Base-by-base conservation (phyloP, 495 filamentous ascomycete species). In the Penicillium bovifimosum region DNA sequence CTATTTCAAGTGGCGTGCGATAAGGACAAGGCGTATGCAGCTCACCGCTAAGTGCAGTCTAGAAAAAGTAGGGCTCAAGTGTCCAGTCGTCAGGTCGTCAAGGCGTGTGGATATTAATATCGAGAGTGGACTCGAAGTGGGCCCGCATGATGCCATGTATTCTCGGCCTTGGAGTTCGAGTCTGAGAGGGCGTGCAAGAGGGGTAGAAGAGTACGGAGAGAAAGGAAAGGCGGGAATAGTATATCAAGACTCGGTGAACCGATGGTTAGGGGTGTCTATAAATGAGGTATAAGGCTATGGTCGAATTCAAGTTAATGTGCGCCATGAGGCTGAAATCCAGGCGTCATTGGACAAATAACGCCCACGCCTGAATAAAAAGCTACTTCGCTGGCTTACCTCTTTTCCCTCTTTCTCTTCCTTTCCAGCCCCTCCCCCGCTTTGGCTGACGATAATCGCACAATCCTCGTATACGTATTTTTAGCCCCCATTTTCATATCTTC, bases 321-420 rank as follows among this genome's bases (percentile, higher is more conserved):
- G 44, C 47, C 47, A 41, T 50, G 48, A 50, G 48, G 48, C 48
- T 50, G 48, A 50, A 50, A 14, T 33, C 18, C 28, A 33, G 18
- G 9, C 8, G 11, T 10, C 24, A 36, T 20, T 16, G 36, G 26
- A 35, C 16, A 17, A 27, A 48, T 48, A 33, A 48, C 46, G 41
- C 41, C 41, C 27, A 43, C 27, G 41, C 41, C 27, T 44, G 42
- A 54, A 49, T 54, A 54, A 26, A 41, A 41, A 44, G 31, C n/a
- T 16, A 43, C 18, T 33, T 39, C 49, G 20, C 31, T 31, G 17
- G 28, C 10, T 39, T 38, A 13, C 17, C 17, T 27, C 34, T 38
- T 27, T 27, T 48, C 20, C 34, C 24, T 26, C 16, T 33, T 17
- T 34, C 36, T 33, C 32, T 33, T 50, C 32, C 32, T 29, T 44